phyloP scores from a whole-genome alignment of 2,329 filamentous ascomycete genomes.

The Diaporthe aspalathi region DNA sequence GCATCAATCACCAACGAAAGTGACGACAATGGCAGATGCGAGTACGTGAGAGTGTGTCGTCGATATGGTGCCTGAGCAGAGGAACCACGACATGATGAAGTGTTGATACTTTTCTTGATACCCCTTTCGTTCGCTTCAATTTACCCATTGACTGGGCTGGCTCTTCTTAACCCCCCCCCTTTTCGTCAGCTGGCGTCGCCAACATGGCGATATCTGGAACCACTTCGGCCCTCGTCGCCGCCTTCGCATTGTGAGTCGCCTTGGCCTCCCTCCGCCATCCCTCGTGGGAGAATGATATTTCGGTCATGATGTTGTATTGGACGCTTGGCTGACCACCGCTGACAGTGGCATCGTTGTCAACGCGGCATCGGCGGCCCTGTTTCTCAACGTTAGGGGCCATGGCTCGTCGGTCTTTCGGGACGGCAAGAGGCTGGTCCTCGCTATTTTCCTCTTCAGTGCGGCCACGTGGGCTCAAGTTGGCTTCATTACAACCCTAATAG shows the following conservation, averaged over 20 bases:
- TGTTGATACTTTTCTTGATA: slow-evolving; percentile 46
- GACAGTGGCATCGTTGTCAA: slow-evolving; percentile 64
- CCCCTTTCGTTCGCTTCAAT: slow-evolving; percentile 49
- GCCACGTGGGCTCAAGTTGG: slow-evolving; percentile 65
- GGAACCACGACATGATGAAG: slow-evolving; percentile 40
- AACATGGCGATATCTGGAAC: slow-evolving; percentile 59
- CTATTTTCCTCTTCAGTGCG: slow-evolving; percentile 62
- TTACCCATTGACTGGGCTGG: slow-evolving; percentile 61
- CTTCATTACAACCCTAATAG: slow-evolving; percentile 63
- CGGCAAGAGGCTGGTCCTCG: slow-evolving; percentile 73
- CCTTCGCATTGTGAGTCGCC: slow-evolving; percentile 65
- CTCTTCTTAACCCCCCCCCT: slow-evolving; percentile 47
- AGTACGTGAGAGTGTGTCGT: slow-evolving; percentile 38
- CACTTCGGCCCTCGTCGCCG: slow-evolving; percentile 62
- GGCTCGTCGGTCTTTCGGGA: slow-evolving; percentile 63
- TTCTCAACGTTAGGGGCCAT: slow-evolving; percentile 60
- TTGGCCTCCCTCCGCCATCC: neutral
- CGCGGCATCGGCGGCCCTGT: slow-evolving; percentile 59
- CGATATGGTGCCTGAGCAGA: slow-evolving; percentile 43
- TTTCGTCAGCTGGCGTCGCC: slow-evolving; percentile 45
- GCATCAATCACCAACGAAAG: slow-evolving; percentile 13
- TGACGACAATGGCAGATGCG: slow-evolving; percentile 19
- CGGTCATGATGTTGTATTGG: neutral
- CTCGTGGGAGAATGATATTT: neutral
- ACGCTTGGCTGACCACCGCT: slow-evolving; percentile 36